phyloP scores from a whole-genome alignment of 495 filamentous ascomycete species.

The Penicillium lagena region DNA sequence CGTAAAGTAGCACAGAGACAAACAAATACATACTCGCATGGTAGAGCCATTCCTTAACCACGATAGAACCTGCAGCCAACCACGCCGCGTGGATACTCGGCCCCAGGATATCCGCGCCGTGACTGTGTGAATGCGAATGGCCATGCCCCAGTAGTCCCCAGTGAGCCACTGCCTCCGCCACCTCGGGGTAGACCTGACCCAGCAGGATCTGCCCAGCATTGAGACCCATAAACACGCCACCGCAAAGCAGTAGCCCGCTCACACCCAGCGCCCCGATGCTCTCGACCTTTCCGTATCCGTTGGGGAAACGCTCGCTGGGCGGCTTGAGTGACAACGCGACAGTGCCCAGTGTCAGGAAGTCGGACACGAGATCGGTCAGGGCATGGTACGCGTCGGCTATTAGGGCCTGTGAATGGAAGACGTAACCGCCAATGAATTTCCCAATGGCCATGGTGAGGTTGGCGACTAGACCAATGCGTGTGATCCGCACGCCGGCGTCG shows the following conservation, averaged over 20 bases:
- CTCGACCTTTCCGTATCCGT: conserved; percentile 96
- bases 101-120: conserved; percentile 49
- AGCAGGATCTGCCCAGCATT: conserved; percentile 69
- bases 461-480: conserved; percentile 81
- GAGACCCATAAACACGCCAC: conserved; percentile 86
- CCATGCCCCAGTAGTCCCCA: conserved; percentile 40
- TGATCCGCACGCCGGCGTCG: conserved; percentile 93
- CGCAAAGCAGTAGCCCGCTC: conserved; percentile 77
- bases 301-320: conserved; percentile 74
- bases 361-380: conserved; percentile 88
- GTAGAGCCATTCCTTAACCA: conserved; percentile 95
- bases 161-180: conserved; percentile 57
- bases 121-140: conserved; percentile 62
- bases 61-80: conserved; percentile 86
- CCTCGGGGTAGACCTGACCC: conserved; percentile 72
- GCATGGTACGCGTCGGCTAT: conserved; percentile 94
- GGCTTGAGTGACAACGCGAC: conserved; percentile 85
- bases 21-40: conserved; percentile 71
- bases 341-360: conserved; percentile 87
- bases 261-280: conserved; percentile 90
- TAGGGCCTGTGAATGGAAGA: conserved; percentile 90
- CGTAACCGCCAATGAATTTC: conserved; percentile 87
- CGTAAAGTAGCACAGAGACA: conserved; percentile 1
- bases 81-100: conserved; percentile 91
- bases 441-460: conserved; percentile 91